These are phyloP conservation scores for Penicillium sp. DNA, from an alignment of 2,329 filamentous ascomycete species.

Conservation along the genomic window DNA sequence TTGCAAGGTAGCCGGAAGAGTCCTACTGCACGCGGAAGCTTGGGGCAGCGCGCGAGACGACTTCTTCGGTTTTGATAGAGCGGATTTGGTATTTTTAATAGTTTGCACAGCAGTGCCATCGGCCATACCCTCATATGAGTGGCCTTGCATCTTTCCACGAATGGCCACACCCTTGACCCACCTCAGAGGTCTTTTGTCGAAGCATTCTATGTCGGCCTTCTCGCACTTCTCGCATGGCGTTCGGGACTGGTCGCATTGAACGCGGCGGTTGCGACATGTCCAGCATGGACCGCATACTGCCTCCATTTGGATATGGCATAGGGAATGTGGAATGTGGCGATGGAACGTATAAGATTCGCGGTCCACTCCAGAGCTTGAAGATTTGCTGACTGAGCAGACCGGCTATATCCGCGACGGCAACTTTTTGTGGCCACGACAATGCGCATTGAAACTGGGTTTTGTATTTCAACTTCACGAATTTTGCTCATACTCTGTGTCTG, in stretches of 20 bases:
- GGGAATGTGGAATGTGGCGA: neutral
- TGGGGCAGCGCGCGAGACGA: neutral
- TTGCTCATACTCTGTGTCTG: neutral
- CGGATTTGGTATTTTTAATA: neutral
- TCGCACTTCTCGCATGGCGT: conserved; percentile 35
- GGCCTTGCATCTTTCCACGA: conserved; percentile 33
- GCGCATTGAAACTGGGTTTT: neutral
- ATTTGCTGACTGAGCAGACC: conserved; percentile 5
- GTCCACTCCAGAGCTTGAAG: neutral
- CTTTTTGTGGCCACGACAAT: neutral
- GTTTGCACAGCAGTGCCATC: neutral
- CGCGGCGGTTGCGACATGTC: conserved; percentile 37
- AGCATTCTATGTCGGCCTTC: conserved; percentile 35
- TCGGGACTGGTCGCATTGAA: conserved; percentile 34
- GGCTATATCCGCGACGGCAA: neutral
- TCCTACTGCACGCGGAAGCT: neutral
- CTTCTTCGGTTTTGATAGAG: neutral
- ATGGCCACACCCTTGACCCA: conserved; percentile 40
- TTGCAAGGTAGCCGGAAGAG: neutral
- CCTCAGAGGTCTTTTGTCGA: conserved; percentile 32
- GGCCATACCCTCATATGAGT: conserved; percentile 14
- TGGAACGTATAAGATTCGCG: neutral
- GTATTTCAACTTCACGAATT: neutral
- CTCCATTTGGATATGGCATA: conserved; percentile 8
- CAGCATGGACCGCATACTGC: conserved; percentile 26